phyloP scores from a whole-genome alignment of 371 early-diverging fungal species.

The Lichtheimia corymbifera region DNA sequence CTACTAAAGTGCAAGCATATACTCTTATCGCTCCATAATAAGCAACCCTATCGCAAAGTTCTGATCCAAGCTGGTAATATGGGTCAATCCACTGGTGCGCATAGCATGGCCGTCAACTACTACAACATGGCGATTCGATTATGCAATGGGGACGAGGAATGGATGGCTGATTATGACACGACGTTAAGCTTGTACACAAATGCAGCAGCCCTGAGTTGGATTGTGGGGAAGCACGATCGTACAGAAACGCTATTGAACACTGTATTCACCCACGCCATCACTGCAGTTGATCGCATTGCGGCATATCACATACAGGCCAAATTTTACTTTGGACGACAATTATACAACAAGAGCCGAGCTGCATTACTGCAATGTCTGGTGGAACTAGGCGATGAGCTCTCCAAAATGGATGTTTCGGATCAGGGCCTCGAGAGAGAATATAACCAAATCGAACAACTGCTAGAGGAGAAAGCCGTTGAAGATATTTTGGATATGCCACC shows the following conservation, averaged over 20 bases:
- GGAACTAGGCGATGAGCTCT: conserved; percentile 28
- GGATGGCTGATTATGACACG: conserved; percentile 23
- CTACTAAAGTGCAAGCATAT: conserved; percentile 34
- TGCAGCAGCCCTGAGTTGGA: conserved; percentile 40
- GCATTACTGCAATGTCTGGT: conserved; percentile 26
- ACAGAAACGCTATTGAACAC: conserved; percentile 29
- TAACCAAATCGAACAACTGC: conserved; percentile 6
- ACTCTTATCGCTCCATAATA: conserved; percentile 20
- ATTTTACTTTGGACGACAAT: conserved; percentile 32
- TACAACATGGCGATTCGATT: conserved; percentile 33
- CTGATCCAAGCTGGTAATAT: conserved; percentile 36
- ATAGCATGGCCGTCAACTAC: conserved; percentile 34
- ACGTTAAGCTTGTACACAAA: conserved; percentile 33
- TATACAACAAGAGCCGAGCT: conserved; percentile 29
- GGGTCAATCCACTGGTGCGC: conserved; percentile 40
- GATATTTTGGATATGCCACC: conserved; percentile 10
- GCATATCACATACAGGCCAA: conserved; percentile 39
- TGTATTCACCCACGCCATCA: conserved; percentile 31
- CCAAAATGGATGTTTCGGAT: conserved; percentile 14
- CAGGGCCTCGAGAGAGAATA: conserved; percentile 24
- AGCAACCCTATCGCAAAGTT: conserved; percentile 22
- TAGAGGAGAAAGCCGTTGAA: conserved; percentile 21
- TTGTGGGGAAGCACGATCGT: conserved; percentile 33
- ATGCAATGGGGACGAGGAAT: conserved; percentile 9
- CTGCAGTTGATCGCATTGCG: conserved; percentile 35